These are phyloP conservation scores for Lyophyllum decastes DNA, from an alignment of 768 basidiomycete species.

Conservation along the genomic window DNA sequence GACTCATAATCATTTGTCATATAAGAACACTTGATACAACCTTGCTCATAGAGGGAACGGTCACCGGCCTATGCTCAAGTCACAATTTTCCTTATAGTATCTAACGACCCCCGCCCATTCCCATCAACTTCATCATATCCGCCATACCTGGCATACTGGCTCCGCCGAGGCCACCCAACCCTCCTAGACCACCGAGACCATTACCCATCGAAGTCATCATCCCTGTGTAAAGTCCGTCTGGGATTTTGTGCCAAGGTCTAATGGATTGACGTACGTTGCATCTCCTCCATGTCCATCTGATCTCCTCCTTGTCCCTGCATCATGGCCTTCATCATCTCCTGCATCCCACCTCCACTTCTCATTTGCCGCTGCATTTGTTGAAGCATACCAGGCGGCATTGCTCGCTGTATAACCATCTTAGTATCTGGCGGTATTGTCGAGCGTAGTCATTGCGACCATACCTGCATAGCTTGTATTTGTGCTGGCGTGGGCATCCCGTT, in stretches of 20 bases:
- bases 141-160: constrained; percentile 66
- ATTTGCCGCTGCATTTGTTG: constrained; percentile 89
- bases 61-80: no score
- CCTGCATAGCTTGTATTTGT: constrained; percentile 94
- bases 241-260: not conserved
- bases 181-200: constrained; percentile 58
- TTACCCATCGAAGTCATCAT: constrained; percentile 91
- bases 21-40: no score
- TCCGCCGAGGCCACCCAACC: constrained; percentile 57
- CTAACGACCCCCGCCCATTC: constrained; percentile 59
- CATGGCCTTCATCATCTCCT: constrained; percentile 98
- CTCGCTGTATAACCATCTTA: constrained; percentile 49
- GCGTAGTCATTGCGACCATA: constrained; percentile 32
- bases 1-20: no score
- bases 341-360: constrained; percentile 84
- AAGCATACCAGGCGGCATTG: constrained; percentile 94
- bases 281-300: constrained; percentile 90
- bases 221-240: constrained; percentile 38
- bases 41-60: no score
- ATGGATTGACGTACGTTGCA: constrained; percentile 68
- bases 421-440: not conserved
- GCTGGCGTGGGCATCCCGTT: constrained; percentile 91
- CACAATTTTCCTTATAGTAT: not conserved
- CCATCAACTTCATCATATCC: constrained; percentile 90
- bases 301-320: constrained; percentile 94